phyloP scores from a whole-genome alignment of 257 asterid species.

The Capsicum pubescens region DNA sequence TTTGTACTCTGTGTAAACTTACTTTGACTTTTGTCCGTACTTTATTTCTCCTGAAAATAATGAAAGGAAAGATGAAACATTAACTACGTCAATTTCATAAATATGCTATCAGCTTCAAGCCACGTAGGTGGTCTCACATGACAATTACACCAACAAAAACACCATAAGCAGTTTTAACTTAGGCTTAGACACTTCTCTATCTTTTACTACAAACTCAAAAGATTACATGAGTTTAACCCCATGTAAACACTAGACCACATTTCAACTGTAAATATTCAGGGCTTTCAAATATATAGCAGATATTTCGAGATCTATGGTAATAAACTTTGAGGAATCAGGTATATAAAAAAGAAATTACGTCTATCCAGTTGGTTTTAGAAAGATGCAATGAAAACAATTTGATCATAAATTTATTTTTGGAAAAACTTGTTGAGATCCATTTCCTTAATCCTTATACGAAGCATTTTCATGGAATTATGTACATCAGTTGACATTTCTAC shows the following conservation, averaged over 20 bases:
- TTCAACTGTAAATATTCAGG: not conserved
- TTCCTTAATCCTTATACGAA: not conserved
- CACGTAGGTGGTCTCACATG: not conserved
- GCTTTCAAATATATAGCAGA: slow-evolving; percentile 2
- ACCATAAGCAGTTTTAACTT: slow-evolving; percentile 15
- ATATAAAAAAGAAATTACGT: not conserved
- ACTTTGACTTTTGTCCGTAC: not conserved
- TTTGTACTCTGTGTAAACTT: not conserved
- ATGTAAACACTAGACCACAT: slow-evolving; percentile 3
- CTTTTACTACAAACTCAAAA: slow-evolving; percentile 16
- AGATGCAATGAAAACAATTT: not conserved
- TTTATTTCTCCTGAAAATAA: slow-evolving; percentile 18
- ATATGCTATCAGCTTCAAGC: slow-evolving; percentile 23
- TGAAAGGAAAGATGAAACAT: not conserved
- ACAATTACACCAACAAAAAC: not conserved
- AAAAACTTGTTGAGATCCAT: not conserved
- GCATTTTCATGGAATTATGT: not conserved
- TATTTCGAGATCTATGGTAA: not conserved
- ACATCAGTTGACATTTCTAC: slow-evolving; percentile 16
- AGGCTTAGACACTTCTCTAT: not conserved
- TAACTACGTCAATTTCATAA: not conserved
- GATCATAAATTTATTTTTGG: not conserved
- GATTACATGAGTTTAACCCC: not conserved
- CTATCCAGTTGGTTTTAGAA: not conserved
- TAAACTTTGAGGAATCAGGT: slow-evolving; percentile 16